Evolutionary conservation across 208 protist species (phyloP).

Genomic region (Leishmania mexicana): DNA sequence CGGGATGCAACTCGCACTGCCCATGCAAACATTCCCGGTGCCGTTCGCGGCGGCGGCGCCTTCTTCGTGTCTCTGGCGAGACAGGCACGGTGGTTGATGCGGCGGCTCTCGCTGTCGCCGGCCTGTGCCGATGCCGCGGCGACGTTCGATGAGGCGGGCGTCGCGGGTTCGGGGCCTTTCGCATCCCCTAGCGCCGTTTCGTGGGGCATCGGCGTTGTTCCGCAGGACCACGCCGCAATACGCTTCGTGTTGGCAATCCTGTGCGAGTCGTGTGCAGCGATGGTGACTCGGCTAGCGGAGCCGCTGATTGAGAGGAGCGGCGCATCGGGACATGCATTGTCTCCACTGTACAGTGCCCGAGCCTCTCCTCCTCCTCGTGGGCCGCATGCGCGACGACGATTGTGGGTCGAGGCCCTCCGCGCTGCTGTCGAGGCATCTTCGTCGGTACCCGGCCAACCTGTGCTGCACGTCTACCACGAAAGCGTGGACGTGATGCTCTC

Average conservation of each 20-base stretch:
- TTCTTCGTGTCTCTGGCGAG: constrained; percentile 39
- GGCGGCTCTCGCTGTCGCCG: constrained; percentile 1
- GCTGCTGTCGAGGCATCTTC: constrained; percentile 8
- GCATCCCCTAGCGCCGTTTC: background rate
- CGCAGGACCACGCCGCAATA: constrained; percentile 12
- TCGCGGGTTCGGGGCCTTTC: background rate
- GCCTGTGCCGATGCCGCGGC: background rate
- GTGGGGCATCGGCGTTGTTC: background rate
- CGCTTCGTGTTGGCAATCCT: constrained; percentile 37
- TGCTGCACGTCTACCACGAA: constrained; percentile 37
- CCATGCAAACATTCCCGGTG: constrained; percentile 5
- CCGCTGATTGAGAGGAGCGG: constrained; percentile 17
- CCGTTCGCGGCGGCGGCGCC: constrained; percentile 54
- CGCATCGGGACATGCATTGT: background rate
- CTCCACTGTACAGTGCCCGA: background rate
- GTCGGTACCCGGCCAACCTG: background rate
- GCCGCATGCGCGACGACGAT: constrained; percentile 31
- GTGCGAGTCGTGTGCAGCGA: constrained; percentile 35
- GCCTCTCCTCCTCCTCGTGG: constrained; percentile 10
- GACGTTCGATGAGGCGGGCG: background rate
- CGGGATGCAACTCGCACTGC: background rate
- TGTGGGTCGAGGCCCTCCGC: constrained; percentile 40
- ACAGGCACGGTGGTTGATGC: constrained; percentile 18
- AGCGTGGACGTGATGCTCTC: background rate
- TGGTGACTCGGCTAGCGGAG: constrained; percentile 32